Evolutionary conservation across 2,329 filamentous ascomycete species (phyloP).

Genomic region (Kalaharituber pfeilii): DNA sequence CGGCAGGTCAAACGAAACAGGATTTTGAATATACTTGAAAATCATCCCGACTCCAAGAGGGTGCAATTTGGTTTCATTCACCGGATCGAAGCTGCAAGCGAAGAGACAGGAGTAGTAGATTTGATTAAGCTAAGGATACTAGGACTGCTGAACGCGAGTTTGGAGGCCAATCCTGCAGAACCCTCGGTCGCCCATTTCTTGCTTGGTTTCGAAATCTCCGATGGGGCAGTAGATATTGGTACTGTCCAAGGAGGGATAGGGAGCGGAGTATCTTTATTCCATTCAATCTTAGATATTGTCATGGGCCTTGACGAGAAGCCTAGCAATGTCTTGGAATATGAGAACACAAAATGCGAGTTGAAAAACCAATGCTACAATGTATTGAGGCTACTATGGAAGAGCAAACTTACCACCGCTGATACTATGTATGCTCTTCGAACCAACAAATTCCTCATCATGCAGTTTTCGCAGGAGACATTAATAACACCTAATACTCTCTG

Average conservation of each 20-base stretch:
- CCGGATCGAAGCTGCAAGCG: constrained; percentile 15
- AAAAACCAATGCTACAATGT: constrained; percentile 35
- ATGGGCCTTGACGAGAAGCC: constrained; percentile 31
- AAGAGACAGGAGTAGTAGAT: constrained; percentile 36
- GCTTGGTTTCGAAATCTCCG: constrained; percentile 61
- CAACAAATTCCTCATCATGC: constrained; percentile 61
- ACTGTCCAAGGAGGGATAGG: constrained; percentile 50
- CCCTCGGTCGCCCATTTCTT: constrained; percentile 83
- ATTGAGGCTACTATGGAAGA: constrained; percentile 66
- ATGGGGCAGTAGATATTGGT: constrained; percentile 36
- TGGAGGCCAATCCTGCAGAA: constrained; percentile 54
- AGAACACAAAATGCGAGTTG: constrained; percentile 19
- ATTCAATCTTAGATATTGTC: constrained; percentile 57
- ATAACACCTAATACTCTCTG: constrained; percentile 53
- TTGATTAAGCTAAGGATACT: constrained; percentile 69
- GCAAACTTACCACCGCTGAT: constrained; percentile 56
- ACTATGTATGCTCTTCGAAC: constrained; percentile 64
- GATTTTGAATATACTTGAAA: constrained; percentile 73
- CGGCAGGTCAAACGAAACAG: constrained; percentile 56
- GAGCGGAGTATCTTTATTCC: constrained; percentile 59
- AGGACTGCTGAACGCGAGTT: constrained; percentile 66
- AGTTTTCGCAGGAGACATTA: constrained; percentile 54
- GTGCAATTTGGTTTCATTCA: constrained; percentile 39
- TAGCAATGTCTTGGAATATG: constrained; percentile 16
- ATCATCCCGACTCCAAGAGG: constrained; percentile 60